phyloP scores from a whole-genome alignment of 495 filamentous ascomycete species.

The Aspergillus taichungensis region DNA sequence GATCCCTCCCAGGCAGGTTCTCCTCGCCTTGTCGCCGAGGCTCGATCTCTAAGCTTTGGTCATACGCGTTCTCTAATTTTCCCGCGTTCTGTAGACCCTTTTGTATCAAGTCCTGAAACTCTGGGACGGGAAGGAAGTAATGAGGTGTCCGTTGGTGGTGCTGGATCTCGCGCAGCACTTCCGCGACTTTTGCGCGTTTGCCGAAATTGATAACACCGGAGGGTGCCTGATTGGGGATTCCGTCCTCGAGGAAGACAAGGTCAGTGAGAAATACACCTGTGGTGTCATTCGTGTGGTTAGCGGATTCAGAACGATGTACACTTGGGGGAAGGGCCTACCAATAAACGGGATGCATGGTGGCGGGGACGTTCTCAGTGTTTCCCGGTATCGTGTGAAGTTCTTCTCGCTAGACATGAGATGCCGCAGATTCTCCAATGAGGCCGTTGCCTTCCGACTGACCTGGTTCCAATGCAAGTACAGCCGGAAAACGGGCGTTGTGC shows the following conservation, averaged over 20 bases:
- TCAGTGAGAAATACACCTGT: conserved; percentile 87
- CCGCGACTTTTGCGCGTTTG: conserved; percentile 87
- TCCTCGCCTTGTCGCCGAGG: conserved; percentile 84
- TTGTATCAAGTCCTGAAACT: conserved; percentile 87
- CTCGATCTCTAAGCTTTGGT: conserved; percentile 76
- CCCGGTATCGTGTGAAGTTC: conserved; percentile 85
- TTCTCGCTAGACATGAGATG: conserved; percentile 84
- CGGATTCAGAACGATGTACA: background rate
- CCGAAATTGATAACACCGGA: conserved; percentile 88
- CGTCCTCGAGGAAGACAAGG: conserved; percentile 93
- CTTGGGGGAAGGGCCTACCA: conserved; percentile 44
- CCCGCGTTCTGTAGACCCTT: conserved; percentile 74
- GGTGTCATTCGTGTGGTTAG: conserved; percentile 1
- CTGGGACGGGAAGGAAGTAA: conserved; percentile 67
- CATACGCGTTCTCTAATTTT: conserved; percentile 90
- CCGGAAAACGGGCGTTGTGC: conserved; percentile 80
- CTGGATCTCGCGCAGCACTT: conserved; percentile 85
- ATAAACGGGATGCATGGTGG: conserved; percentile 95
- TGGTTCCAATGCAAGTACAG: conserved; percentile 81
- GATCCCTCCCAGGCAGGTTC: conserved; percentile 17
- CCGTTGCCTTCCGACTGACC: conserved; percentile 63
- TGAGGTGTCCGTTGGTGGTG: conserved; percentile 88
- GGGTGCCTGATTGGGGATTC: conserved; percentile 82
- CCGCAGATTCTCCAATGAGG: conserved; percentile 69
- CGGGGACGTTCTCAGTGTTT: conserved; percentile 68